Evolutionary conservation across 768 basidiomycete genomes (phyloP).

Genomic region (Mycena rosella): DNA sequence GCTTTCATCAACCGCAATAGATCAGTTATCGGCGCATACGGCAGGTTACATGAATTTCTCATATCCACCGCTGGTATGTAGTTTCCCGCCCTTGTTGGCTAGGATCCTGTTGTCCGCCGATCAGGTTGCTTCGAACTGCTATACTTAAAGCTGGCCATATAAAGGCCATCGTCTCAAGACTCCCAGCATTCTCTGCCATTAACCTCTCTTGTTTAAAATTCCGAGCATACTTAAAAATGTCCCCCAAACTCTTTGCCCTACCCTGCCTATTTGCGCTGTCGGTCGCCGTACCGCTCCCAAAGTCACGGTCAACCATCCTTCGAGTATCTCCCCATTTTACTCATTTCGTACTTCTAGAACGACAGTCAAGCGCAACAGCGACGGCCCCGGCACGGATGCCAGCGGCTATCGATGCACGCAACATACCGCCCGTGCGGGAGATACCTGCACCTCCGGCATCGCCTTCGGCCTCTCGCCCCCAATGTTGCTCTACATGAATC

Average conservation of each 20-base stretch:
- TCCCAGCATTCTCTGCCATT: neutral
- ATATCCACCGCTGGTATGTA: no score
- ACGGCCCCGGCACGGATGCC: constrained; percentile 1
- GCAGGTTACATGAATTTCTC: no score
- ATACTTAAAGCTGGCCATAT: neutral
- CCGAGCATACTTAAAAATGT: neutral
- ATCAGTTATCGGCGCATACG: no score
- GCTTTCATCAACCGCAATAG: no score
- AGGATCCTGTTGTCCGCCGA: no score
- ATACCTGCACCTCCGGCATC: neutral
- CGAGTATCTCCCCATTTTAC: neutral
- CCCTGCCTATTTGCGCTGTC: neutral
- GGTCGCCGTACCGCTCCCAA: neutral
- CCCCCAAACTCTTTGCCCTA: neutral
- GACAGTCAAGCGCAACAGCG: neutral
- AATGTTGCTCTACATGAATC: constrained; percentile 3
- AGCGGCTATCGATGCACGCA: constrained; percentile 10
- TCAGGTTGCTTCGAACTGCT: no score
- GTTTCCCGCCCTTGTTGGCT: no score
- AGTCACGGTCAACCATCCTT: neutral
- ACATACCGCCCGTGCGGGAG: constrained; percentile 1
- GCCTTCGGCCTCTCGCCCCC: neutral
- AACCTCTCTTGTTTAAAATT: neutral
- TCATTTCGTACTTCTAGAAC: neutral
- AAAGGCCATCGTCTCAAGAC: neutral